These are phyloP conservation scores for Phytophthora foliorum DNA, from an alignment of 352 stramenopile species.

Conservation along the genomic window DNA sequence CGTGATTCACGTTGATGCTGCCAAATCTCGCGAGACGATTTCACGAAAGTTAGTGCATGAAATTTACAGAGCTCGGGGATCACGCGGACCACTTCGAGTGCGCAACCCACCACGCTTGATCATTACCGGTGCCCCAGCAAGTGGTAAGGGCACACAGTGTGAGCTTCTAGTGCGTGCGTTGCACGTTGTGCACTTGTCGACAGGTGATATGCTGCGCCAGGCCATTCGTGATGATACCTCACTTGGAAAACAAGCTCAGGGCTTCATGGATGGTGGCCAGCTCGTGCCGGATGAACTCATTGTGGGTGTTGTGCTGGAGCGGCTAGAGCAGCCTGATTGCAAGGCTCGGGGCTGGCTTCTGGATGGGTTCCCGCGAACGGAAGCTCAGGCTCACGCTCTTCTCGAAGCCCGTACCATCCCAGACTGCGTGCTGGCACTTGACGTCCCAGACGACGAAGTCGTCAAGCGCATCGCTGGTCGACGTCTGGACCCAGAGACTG, in stretches of 20 bases:
- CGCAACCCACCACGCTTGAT: slow-evolving; percentile 80
- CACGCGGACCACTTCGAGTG: slow-evolving; percentile 52
- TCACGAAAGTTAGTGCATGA: slow-evolving; percentile 55
- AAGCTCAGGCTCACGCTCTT: slow-evolving; percentile 82
- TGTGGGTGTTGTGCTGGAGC: slow-evolving; percentile 93
- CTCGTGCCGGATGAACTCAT: slow-evolving; percentile 97
- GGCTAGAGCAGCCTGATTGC: slow-evolving; percentile 80
- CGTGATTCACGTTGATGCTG: slow-evolving; percentile 78
- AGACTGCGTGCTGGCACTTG: slow-evolving; percentile 95
- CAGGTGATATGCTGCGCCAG: slow-evolving; percentile 95
- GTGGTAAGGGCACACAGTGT: slow-evolving; percentile 97
- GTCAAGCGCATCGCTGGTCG: slow-evolving; percentile 94
- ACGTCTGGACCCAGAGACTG: slow-evolving; percentile 91
- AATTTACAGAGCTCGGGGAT: slow-evolving; percentile 59
- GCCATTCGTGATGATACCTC: slow-evolving; percentile 76
- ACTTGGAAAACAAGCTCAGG: slow-evolving; percentile 86
- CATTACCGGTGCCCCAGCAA: slow-evolving; percentile 93
- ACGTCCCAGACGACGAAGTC: slow-evolving; percentile 96
- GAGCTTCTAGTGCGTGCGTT: slow-evolving; percentile 92
- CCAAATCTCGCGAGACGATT: slow-evolving; percentile 52
- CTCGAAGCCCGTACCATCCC: slow-evolving; percentile 79
- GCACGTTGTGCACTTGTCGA: slow-evolving; percentile 95
- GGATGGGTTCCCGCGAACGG: slow-evolving; percentile 96
- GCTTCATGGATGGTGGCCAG: slow-evolving; percentile 93
- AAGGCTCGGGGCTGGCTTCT: slow-evolving; percentile 88